Evolutionary conservation across 257 asterid genomes (phyloP), one percentile per base, ranked within the genome.

Genomic region (Capsicum pubescens): DNA sequence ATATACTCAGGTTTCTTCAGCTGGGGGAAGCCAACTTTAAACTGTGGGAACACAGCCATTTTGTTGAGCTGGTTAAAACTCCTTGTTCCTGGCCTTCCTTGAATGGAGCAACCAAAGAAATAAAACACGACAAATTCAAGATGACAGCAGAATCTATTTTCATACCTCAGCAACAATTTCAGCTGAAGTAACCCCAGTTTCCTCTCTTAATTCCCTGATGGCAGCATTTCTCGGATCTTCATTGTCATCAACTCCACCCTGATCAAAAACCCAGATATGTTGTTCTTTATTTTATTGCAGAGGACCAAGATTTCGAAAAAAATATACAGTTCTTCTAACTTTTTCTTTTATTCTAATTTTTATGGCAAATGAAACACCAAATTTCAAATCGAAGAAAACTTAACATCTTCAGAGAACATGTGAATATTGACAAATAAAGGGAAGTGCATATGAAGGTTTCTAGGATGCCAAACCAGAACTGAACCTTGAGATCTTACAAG

Each of bases 111-210:
- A 42, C 84, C 15, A 61, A 21, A 13, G 26, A 61, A 60, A 82
- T 3, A 32, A 66, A 35, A 7, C 26, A 0, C 12, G 9, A 42
- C 52, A 69, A 39, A 81, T 1, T 69, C 42, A 71, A 50, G 67
- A 35, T 16, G 36, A 76, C 11, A 89, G 32, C 46, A 19, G 74
- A 42, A 78, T 81, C 71, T 63, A 81, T 60, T 76, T 17, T 50
- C 79, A 80, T 87, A 94, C 99, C 98, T 94, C 98, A 9, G 97
- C 95, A 61, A 93, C 52, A 83, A 94, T 88, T 80, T 92, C 94
- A 60, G 99, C 98, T 72, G 98, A 91, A 59, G 92, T 92, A 85
- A 95, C 95, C 81, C 99, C 99, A 11, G 99, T 94, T 91, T 95
- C 99, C 90, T 95, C 99, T 88, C 95, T 89, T 86, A 94, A 79